Percentiles rank a stretch among this genome's conserved stretches.
phyloP scores from a whole-genome alignment of 176 grass and related monocot species.

The Zea luxurians region DNA sequence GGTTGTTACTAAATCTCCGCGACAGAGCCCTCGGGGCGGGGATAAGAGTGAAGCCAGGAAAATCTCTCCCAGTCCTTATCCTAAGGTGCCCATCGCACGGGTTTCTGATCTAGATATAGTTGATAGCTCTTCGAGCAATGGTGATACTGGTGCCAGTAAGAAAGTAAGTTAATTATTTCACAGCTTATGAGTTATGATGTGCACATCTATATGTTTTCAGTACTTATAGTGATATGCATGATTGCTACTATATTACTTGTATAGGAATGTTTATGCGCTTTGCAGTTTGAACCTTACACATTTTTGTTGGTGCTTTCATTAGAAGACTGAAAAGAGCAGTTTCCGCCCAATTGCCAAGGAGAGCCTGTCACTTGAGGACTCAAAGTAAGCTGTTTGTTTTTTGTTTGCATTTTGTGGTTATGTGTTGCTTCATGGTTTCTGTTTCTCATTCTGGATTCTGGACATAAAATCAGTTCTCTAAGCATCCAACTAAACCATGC shows the following conservation, averaged over 20 bases:
- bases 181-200: too few relatives aligned
- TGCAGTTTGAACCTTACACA: slow-evolving; percentile 24
- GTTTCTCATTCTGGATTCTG: background rate
- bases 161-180: slow-evolving; percentile 26
- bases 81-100: slow-evolving; percentile 50
- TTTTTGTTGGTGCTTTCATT: slow-evolving; percentile 23
- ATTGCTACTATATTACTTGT: slow-evolving; percentile 5
- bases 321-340: slow-evolving; percentile 39
- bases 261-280: background rate
- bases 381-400: slow-evolving; percentile 52
- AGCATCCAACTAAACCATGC: background rate
- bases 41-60: slow-evolving; percentile 49
- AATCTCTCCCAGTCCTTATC: slow-evolving; percentile 24
- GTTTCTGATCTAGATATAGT: slow-evolving; percentile 46
- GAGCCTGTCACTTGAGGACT: slow-evolving; percentile 40
- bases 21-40: slow-evolving; percentile 35
- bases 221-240: background rate
- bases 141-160: slow-evolving; percentile 36
- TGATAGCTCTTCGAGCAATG: slow-evolving; percentile 43
- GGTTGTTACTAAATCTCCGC: slow-evolving; percentile 34
- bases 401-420: slow-evolving; percentile 7
- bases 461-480: background rate
- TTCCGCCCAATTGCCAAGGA: slow-evolving; percentile 42
- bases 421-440: background rate
- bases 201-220: background rate